phyloP scores from a whole-genome alignment of 192 early-diverging fungal species.

The Coemansia sp. region DNA sequence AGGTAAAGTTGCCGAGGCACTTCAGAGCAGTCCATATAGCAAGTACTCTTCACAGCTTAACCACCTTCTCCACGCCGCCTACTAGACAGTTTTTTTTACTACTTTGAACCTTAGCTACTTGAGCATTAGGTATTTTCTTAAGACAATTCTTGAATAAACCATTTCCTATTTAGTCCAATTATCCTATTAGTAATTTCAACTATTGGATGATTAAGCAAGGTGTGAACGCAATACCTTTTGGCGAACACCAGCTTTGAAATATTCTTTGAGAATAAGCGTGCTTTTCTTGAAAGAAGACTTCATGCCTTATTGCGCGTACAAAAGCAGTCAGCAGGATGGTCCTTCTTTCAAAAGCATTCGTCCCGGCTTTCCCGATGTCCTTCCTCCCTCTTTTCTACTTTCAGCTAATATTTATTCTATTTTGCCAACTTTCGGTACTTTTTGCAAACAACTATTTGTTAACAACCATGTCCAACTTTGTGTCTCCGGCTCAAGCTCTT shows the following conservation, averaged over 20 bases:
- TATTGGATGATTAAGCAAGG: too few relatives aligned
- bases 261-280: not conserved
- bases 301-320: not conserved
- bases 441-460: not conserved
- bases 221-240: too few relatives aligned
- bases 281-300: not conserved
- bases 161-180: too few relatives aligned
- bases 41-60: not conserved
- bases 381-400: not conserved
- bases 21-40: not conserved
- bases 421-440: not conserved
- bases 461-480: not conserved
- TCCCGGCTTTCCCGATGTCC: not conserved
- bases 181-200: too few relatives aligned
- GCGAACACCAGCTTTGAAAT: not conserved
- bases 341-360: not conserved
- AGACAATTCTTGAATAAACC: too few relatives aligned
- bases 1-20: not conserved
- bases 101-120: too few relatives aligned
- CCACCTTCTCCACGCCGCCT: not conserved
- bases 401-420: not conserved
- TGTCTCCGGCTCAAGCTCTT: not conserved
- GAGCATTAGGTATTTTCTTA: too few relatives aligned
- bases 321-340: not conserved
- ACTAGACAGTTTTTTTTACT: not conserved